Conservation (phyloP, 2,329 filamentous ascomycete genomes). For the Xylariales sp. region DNA sequence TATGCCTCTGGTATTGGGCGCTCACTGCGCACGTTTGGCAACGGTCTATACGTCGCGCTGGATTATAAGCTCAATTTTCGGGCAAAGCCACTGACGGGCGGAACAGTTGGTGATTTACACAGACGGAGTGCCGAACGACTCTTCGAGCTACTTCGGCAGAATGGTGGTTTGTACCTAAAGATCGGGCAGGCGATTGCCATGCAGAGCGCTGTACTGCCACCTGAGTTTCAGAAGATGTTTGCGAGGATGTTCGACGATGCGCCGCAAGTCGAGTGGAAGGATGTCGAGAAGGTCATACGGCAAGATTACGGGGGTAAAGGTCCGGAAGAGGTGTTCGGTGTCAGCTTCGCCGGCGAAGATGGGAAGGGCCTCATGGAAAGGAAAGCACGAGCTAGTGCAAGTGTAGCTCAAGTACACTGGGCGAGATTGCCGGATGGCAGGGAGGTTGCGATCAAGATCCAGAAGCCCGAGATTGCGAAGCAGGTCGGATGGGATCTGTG, state of each 20-base stretch:
- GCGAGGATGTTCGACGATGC: constrained; percentile 96
- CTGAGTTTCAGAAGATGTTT: constrained; percentile 96
- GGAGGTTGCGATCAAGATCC: constrained; percentile 92
- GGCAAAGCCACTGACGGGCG: constrained; percentile 67
- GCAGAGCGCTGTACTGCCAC: constrained; percentile 90
- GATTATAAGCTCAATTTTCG: constrained; percentile 98
- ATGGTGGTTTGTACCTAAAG: constrained; percentile 94
- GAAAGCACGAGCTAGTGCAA: constrained; percentile 68
- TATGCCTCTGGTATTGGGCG: constrained; percentile 78
- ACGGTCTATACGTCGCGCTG: constrained; percentile 73
- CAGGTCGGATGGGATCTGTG: constrained; percentile 94
- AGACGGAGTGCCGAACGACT: constrained; percentile 77
- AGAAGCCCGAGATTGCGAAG: constrained; percentile 88
- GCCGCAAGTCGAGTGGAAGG: constrained; percentile 83
- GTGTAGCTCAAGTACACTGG: constrained; percentile 97
- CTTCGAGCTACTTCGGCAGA: constrained; percentile 74
- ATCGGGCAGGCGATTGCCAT: constrained; percentile 98
- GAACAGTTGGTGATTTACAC: constrained; percentile 74
- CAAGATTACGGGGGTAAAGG: constrained; percentile 83
- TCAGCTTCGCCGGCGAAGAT: constrained; percentile 72
- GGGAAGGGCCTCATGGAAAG: constrained; percentile 60
- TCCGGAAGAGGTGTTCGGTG: constrained; percentile 86
- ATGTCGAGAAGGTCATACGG: constrained; percentile 77
- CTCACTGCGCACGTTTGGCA: constrained; percentile 74
- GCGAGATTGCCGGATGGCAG: constrained; percentile 78